Conservation (phyloP, 106 monocot genomes). For the Ottelia alismoides region DNA sequence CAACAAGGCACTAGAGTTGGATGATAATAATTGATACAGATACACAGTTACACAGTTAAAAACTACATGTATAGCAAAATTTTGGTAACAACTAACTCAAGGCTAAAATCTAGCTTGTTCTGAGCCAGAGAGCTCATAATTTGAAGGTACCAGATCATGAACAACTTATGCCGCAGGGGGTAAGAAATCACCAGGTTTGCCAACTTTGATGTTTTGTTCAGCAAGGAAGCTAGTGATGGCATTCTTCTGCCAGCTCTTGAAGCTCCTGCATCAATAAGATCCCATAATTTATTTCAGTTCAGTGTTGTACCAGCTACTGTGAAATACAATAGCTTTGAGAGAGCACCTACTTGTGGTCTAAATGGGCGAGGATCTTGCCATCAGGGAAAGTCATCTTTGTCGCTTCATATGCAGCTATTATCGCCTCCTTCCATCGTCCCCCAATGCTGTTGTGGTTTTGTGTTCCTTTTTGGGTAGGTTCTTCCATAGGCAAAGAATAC, state of each 20-base stretch:
- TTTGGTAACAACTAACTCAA: no score
- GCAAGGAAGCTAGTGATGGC: constrained; percentile 56
- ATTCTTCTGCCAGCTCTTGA: constrained; percentile 97
- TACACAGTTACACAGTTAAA: no score
- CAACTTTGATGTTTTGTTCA: constrained; percentile 64
- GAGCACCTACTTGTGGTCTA: constrained; percentile 93
- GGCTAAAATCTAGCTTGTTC: no score
- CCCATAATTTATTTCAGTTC: no score
- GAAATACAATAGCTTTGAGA: no score
- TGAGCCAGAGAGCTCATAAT: no score
- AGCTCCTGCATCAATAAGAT: constrained; percentile 87
- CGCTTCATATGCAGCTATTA: constrained; percentile 61
- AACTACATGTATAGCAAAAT: no score
- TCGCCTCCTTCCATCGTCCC: constrained; percentile 90
- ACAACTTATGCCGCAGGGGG: no score
- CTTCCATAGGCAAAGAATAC: constrained; percentile 95
- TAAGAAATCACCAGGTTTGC: constrained; percentile 79
- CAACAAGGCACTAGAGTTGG: no score
- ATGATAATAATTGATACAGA: no score
- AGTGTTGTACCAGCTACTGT: no score
- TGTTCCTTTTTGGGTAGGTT: constrained; percentile 35
- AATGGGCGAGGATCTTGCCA: constrained; percentile 73
- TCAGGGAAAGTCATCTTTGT: constrained; percentile 77
- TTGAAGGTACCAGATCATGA: no score
- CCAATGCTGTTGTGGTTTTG: constrained; percentile 23